Evolutionary conservation across 352 stramenopile genomes (phyloP).

Genomic region (Labyrinthula sp.): DNA sequence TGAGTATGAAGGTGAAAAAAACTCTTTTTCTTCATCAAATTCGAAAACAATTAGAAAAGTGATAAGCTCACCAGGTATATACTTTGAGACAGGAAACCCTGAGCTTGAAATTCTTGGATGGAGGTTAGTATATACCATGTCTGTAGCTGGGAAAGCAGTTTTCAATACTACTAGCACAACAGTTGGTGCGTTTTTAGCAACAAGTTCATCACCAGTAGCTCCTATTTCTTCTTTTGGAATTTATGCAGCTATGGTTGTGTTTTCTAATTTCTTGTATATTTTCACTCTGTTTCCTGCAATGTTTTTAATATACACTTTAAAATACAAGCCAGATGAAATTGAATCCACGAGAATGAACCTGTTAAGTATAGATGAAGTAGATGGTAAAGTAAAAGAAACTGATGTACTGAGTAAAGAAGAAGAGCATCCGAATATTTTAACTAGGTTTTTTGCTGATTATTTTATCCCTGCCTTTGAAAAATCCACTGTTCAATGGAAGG

Average conservation of each 20-base stretch:
- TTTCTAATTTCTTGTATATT: conserved; percentile 40
- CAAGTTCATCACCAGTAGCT: conserved; percentile 32
- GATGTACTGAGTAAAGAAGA: too few relatives aligned
- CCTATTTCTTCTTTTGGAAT: conserved; percentile 40
- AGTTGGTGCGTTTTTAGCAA: conserved; percentile 37
- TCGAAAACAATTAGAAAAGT: too few relatives aligned
- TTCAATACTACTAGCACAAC: conserved; percentile 40
- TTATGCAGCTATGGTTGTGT: conserved; percentile 40
- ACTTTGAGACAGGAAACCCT: conserved; percentile 6
- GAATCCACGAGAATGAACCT: conserved; percentile 10
- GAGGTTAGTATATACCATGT: conserved; percentile 31
- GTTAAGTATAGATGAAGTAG: too few relatives aligned
- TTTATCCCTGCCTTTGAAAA: conserved; percentile 13
- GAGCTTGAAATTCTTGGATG: conserved; percentile 21
- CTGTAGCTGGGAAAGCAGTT: conserved; percentile 33
- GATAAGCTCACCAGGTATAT: conserved; percentile 9
- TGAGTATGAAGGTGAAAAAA: conserved; percentile 6
- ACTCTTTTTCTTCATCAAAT: too few relatives aligned
- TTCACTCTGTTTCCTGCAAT: conserved; percentile 35
- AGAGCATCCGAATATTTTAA: too few relatives aligned
- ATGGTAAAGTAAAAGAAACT: too few relatives aligned
- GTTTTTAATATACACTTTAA: conserved; percentile 7
- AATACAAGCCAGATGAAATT: conserved; percentile 10
- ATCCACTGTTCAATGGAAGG: neutral
- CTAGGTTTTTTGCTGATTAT: conserved; percentile 5